Base-by-base conservation (phyloP, 805 yeast genomes). In the Lachancea cidri region DNA sequence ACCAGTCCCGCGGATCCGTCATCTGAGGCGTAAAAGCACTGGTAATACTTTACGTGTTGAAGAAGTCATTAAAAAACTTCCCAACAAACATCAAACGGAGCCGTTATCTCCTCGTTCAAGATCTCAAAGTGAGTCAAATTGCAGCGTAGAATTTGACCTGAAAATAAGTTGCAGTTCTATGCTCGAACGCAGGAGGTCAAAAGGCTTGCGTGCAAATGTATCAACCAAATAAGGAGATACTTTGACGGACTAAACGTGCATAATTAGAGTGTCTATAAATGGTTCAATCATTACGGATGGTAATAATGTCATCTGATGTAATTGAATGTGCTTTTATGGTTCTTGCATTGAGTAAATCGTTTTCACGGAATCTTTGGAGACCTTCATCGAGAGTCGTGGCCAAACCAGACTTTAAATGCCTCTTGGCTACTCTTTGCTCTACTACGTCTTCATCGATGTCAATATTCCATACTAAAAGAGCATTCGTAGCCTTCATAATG, bases 291-390 rank as follows among this genome's bases (percentile, higher is more conserved):
- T 56, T 58, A 18, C 53, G 43, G 32, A 58, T 45, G 8, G 15
- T 39, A 14, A 41, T 35, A 20, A 59, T 41, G 19, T 42, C 40
- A n/a, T 47, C 41, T n/a, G 40, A 38, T 4, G 43, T 24, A 16
- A 55, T 50, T 52, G 42, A 46, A 33, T 58, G 38, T 7, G 41
- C 35, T 14, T 40, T 48, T n/a, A 63, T 53, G 13, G 45, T 39
- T 14, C 49, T 53, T 1, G 89, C 94, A 59, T 89, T 89, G 7
- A 72, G 64, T 24, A 74, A 54, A 58, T 88, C 96, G 52, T 77
- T 81, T 2, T 62, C 57, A 38, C 70, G 71, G 19, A 73, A 79
- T 41, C 79, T 65, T 8, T 59, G 63, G 3, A 61, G 55, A 0
- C 88, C 89, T 44, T 72, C 75, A 40, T 74, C 70, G 8, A 72